Evolutionary conservation across 2,329 filamentous ascomycete genomes (phyloP).

Genomic region (Rhynchosporium agropyri): DNA sequence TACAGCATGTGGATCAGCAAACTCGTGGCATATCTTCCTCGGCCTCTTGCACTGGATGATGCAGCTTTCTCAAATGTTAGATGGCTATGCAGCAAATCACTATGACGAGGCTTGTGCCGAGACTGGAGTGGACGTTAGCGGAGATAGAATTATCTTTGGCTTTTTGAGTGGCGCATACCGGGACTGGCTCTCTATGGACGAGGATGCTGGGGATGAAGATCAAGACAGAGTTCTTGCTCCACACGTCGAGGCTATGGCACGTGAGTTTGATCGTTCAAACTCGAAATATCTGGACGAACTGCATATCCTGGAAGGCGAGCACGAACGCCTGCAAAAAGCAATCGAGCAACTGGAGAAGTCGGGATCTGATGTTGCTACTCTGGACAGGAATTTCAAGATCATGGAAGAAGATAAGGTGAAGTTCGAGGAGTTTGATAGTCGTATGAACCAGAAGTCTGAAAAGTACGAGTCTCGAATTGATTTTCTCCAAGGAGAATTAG

Average conservation of each 20-base stretch:
- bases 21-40: constrained; percentile 87
- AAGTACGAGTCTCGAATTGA: constrained; percentile 83
- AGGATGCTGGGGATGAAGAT: constrained; percentile 84
- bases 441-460: constrained; percentile 80
- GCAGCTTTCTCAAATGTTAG: constrained; percentile 93
- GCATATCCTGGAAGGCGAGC: constrained; percentile 82
- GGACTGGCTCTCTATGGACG: constrained; percentile 91
- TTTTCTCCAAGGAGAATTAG: constrained; percentile 83
- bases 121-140: constrained; percentile 81
- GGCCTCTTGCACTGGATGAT: constrained; percentile 98
- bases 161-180: constrained; percentile 89
- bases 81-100: constrained; percentile 73
- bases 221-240: constrained; percentile 77
- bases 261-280: constrained; percentile 83
- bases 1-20: constrained; percentile 90
- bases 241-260: constrained; percentile 85
- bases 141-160: constrained; percentile 91
- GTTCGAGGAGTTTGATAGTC: constrained; percentile 91
- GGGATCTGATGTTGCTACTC: constrained; percentile 77
- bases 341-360: constrained; percentile 89
- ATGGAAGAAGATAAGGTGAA: constrained; percentile 93
- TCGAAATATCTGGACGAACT: constrained; percentile 83
- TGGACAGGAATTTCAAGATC: constrained; percentile 89
- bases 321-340: constrained; percentile 77
- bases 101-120: constrained; percentile 93